Evolutionary conservation across 768 basidiomycete genomes (phyloP), one percentile per base, ranked within the genome.

Genomic region (Leccinellum albellum): DNA sequence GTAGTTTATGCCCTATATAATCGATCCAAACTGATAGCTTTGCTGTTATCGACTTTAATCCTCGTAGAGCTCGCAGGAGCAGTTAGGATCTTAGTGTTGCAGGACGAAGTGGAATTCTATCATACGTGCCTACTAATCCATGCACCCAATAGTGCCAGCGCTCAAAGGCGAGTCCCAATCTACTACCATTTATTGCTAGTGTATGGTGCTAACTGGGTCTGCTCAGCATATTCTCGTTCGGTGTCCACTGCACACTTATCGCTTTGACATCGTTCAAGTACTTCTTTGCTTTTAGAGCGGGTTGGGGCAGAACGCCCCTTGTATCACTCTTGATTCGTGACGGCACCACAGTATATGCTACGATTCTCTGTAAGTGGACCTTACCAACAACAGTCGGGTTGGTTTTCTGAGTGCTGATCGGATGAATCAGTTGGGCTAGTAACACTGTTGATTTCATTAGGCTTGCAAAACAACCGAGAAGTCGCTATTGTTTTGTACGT

Each of bases 1-100:
- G 51, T 54, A 66, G 65, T 66, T 20, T 59, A 51, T 29, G 65
- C 65, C 8, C 49, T 67, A 3, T 66, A 66, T 28, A 61, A 66
- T 15, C 57, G 59, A 50, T 66, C 60, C 24, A 58, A 35, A 17
- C 51, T 6, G 15, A 26, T 66, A 42, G 57, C 29, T 14, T 33
- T 62, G 26, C 12, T 62, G 7, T 23, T 66, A 3, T 35, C 2
- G 14, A 24, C 48, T 37, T 44, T 61, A 42, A 54, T 63, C n/a
- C 12, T 55, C 13, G 12, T 12, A 1, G 64, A 64, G 35, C 2
- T 50, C 33, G 64, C 3, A 4, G 53, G 54, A 9, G n/a, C 50
- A 26, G 31, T 50, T 12, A 55, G 49, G 35, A 12, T 50, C 13
- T 1, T 69, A 14, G 55, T 23, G 51, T 7, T 46, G 40, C 29